These are phyloP conservation scores for Ilyonectria robusta DNA, from an alignment of 2,329 filamentous ascomycete species.

Conservation along the genomic window DNA sequence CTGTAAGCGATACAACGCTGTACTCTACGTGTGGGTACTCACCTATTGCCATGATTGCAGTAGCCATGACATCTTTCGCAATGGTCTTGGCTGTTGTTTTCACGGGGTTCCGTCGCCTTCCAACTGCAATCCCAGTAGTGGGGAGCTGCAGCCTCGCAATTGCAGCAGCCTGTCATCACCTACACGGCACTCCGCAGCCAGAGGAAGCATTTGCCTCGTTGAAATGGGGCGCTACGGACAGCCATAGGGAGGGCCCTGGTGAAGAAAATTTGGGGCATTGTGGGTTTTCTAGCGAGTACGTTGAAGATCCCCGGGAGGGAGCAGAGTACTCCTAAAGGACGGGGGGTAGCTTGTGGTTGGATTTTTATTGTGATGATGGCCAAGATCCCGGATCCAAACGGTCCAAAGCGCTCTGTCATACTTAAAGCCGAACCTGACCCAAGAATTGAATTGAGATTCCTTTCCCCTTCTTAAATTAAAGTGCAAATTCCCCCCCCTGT, in stretches of 20 bases:
- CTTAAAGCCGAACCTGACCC: too few relatives aligned
- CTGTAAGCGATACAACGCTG: neutral
- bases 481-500: too few relatives aligned
- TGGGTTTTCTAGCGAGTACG: slow-evolving; percentile 5
- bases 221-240: slow-evolving; percentile 23
- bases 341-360: too few relatives aligned
- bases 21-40: slow-evolving; percentile 28
- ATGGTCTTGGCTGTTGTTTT: neutral
- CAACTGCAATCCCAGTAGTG: slow-evolving; percentile 14
- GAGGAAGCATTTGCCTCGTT: slow-evolving; percentile 4
- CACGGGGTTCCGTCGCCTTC: neutral
- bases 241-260: neutral
- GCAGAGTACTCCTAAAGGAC: slow-evolving; percentile 2
- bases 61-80: neutral
- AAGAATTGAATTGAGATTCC: too few relatives aligned
- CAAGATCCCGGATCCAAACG: too few relatives aligned
- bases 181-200: neutral
- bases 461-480: too few relatives aligned
- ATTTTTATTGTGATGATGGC: too few relatives aligned
- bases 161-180: slow-evolving; percentile 31
- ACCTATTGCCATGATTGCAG: slow-evolving; percentile 22
- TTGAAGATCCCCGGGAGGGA: slow-evolving; percentile 6
- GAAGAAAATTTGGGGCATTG: neutral
- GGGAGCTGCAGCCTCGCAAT: slow-evolving; percentile 31
- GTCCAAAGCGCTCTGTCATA: too few relatives aligned